Percentiles rank a stretch among this genome's conserved stretches.
phyloP scores from a whole-genome alignment of 2,329 filamentous ascomycete genomes.

The Ophiostoma piceae region DNA sequence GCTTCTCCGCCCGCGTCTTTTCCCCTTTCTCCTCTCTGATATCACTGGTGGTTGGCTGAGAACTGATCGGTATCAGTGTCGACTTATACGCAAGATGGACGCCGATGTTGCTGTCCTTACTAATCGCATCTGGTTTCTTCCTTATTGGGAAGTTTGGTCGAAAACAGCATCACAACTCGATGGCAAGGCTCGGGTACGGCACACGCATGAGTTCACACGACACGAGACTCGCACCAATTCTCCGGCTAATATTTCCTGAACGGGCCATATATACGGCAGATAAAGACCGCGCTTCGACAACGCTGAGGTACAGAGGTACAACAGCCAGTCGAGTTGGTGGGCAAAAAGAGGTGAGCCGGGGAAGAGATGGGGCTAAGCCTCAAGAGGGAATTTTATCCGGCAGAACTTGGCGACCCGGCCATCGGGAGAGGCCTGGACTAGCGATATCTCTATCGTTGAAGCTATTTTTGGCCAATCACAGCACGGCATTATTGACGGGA shows the following conservation, averaged over 20 bases:
- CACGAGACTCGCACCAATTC: background rate
- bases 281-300: background rate
- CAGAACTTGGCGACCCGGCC: slow-evolving; percentile 10
- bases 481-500: background rate
- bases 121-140: background rate
- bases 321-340: background rate
- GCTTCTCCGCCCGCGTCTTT: background rate
- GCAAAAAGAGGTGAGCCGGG: background rate
- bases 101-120: background rate
- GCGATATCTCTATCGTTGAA: background rate
- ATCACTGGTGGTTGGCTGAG: background rate
- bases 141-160: background rate
- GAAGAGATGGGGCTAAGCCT: slow-evolving; percentile 4
- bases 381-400: background rate
- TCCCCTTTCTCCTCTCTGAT: background rate
- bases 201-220: background rate
- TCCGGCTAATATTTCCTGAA: slow-evolving; percentile 15
- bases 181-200: background rate
- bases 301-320: slow-evolving; percentile 3
- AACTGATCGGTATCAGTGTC: background rate
- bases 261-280: slow-evolving; percentile 11
- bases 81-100: background rate
- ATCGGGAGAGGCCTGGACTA: slow-evolving; percentile 14
- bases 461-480: background rate
- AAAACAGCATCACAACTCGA: slow-evolving; percentile 12